A percentile compares a stretch with the other conserved stretches of the same genome.
These are phyloP conservation scores for Cyphellophora attinorum DNA, from an alignment of 2,329 filamentous ascomycete species.

Conservation along the genomic window DNA sequence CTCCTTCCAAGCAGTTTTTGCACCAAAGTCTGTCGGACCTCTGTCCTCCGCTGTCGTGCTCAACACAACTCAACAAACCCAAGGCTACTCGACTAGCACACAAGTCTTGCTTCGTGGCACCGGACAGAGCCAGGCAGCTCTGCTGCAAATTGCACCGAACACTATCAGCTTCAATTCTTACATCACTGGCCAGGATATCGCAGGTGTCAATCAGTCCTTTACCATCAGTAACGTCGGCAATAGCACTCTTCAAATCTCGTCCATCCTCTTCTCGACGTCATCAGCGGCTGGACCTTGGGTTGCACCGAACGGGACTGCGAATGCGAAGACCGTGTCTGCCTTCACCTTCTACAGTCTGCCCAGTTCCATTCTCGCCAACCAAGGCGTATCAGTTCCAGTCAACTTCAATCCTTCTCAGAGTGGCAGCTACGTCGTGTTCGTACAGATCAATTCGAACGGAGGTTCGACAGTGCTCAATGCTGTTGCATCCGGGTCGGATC, in stretches of 20 bases:
- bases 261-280: constrained; percentile 8
- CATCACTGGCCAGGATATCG: constrained; percentile 24
- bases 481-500: constrained; percentile 39
- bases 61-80: constrained; percentile 27
- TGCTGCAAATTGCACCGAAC: constrained; percentile 26
- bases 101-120: constrained; percentile 30
- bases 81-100: constrained; percentile 27
- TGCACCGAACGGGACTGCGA: constrained; percentile 9
- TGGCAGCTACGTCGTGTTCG: constrained; percentile 42
- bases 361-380: constrained; percentile 12
- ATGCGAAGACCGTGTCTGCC: constrained; percentile 8
- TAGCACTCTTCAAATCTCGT: constrained; percentile 24
- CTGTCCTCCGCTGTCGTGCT: constrained; percentile 28
- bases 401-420: constrained; percentile 28
- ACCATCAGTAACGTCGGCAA: constrained; percentile 31
- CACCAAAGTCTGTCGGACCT: constrained; percentile 25
- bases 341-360: constrained; percentile 14
- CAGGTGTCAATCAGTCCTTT: constrained; percentile 22
- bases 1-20: constrained; percentile 32
- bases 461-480: constrained; percentile 41
- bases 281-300: constrained; percentile 13
- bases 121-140: constrained; percentile 27
- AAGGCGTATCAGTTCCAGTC: constrained; percentile 17
- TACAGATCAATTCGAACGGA: constrained; percentile 41
- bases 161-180: constrained; percentile 32